Base-by-base conservation (phyloP, 2,329 filamentous ascomycete species). In the Periconia digitata region DNA sequence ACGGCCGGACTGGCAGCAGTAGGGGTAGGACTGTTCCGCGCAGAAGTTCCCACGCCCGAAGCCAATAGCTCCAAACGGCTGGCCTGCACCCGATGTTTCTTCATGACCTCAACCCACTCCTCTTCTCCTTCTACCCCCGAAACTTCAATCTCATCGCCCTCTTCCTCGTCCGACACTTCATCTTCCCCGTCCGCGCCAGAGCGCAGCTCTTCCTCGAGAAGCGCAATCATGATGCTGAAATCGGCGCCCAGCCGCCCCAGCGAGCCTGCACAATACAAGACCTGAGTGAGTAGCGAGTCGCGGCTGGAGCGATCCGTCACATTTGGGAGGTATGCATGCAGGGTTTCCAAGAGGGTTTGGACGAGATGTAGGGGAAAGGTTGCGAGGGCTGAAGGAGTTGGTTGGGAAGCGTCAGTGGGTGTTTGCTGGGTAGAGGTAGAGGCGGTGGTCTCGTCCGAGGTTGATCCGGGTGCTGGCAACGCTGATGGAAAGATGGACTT, bases 261-360 rank as follows among this genome's bases (percentile, higher is more conserved):
- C 72, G 92, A 96, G 39, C 90, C 89, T 0, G 92, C 92, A 61
- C 91, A 95, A 72, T 96, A 97, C 8, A 97, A 75, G 0, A 96
- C 89, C 68, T 97, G 92, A 0, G 92, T 97, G 32, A 96, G 74
- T 46, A 97, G 79, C 64, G 90, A 95, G 66, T 97, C 92, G 24
- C 91, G 79, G 0, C 89, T 86, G 20, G 86, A 82, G 54, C 86
- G 85, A 62, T 96, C 92, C 56, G 82, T 83, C 3, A 97, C 84
- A 42, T 88, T 90, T 0, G 91, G 89, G 2, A 97, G 77, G 68
- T 96, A 96, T 13, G 74, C 72, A 45, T 82, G 80, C 40, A 96
- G 74, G 0, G 89, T 94, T 44, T 89, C 85, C 34, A 88, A 85
- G 20, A 99, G 78, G 74, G 95, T 84, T 38, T 88, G 83, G 15